Conservation (phyloP, 192 early-diverging fungal species). For the Entomortierella chlamydospora region DNA sequence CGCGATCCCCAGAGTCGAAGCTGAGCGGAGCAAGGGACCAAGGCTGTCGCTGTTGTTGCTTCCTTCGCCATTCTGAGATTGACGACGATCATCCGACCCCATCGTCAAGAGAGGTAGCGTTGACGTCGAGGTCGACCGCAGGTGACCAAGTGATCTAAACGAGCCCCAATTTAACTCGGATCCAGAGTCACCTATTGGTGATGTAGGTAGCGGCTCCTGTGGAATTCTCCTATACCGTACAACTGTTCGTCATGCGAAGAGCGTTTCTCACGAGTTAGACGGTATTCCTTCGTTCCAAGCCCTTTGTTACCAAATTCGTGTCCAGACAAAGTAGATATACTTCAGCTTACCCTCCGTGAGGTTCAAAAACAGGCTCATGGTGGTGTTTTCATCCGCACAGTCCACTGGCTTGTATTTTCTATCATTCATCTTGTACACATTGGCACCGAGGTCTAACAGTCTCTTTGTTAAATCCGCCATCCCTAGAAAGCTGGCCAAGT, state of each 20-base stretch:
- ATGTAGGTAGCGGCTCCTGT: slow-evolving; percentile 35
- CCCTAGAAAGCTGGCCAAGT: slow-evolving; percentile 72
- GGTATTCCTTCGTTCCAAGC: background rate
- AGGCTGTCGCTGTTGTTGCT: background rate
- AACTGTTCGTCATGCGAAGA: slow-evolving; percentile 4
- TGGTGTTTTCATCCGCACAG: slow-evolving; percentile 73
- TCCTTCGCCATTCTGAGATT: background rate
- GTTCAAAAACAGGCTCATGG: slow-evolving; percentile 42
- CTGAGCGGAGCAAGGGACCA: slow-evolving; percentile 6
- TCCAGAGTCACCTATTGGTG: slow-evolving; percentile 15
- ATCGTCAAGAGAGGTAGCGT: slow-evolving; percentile 23
- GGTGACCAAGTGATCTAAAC: slow-evolving; percentile 37
- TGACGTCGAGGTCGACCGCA: slow-evolving; percentile 44
- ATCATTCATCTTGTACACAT: slow-evolving; percentile 67
- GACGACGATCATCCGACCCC: slow-evolving; percentile 3
- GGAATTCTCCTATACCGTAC: slow-evolving; percentile 29
- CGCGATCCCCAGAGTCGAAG: slow-evolving; percentile 10
- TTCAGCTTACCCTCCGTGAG: slow-evolving; percentile 33
- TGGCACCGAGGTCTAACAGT: slow-evolving; percentile 62
- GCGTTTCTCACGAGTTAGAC: background rate
- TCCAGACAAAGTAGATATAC: background rate
- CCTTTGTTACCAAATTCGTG: background rate
- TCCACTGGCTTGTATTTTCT: slow-evolving; percentile 74
- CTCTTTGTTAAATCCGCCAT: slow-evolving; percentile 72
- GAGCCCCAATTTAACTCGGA: slow-evolving; percentile 29